Evolutionary conservation across 805 yeast genomes (phyloP), one percentile per base, ranked within the genome.

Genomic region (Suhomyces xylopsoci): DNA sequence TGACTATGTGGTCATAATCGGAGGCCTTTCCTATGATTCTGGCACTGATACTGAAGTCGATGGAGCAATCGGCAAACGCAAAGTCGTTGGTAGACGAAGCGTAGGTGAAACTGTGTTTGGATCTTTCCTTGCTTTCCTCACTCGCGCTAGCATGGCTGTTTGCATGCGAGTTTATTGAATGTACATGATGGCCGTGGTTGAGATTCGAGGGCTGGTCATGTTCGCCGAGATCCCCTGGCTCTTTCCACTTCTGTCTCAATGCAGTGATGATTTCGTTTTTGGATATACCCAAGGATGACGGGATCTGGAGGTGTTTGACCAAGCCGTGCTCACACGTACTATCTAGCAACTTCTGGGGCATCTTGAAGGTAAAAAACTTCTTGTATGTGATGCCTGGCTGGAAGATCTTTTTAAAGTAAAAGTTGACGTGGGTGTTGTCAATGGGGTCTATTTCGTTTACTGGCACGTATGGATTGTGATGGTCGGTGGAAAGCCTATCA

Each of bases 301-400:
- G 74, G 10, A 74, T 49, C 51, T 69, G 73, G 22, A 73, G 58
- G 59, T 74, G 79, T 47, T 70, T 68, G 9, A 67, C 67, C 19
- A 71, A 60, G 24, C 67, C 62, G 57, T 73, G 78, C 9, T 61
- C 64, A 60, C 78, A 74, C 10, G 61, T 48, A 53, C 67, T 63
- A 45, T 74, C 78, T 20, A 74, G 59, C 28, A 73, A 57, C 47
- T 66, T 68, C 50, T 66, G 71, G 0, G 79, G 79, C 12, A 74
- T 48, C 45, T 65, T 69, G 59, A 74, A 74, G 7, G 71, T 64
- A 58, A 74, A 74, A 55, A 72, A 74, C 55, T 71, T 72, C 57
- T 74, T 74, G 53, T 74, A 74, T 7, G 69, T 65, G 19, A 64
- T 59, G 40, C 60, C 58, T 2, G 77, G 76, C 40, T 60, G 49